Conservation (phyloP, 352 stramenopile genomes). For the Phytophthora hybrid region DNA sequence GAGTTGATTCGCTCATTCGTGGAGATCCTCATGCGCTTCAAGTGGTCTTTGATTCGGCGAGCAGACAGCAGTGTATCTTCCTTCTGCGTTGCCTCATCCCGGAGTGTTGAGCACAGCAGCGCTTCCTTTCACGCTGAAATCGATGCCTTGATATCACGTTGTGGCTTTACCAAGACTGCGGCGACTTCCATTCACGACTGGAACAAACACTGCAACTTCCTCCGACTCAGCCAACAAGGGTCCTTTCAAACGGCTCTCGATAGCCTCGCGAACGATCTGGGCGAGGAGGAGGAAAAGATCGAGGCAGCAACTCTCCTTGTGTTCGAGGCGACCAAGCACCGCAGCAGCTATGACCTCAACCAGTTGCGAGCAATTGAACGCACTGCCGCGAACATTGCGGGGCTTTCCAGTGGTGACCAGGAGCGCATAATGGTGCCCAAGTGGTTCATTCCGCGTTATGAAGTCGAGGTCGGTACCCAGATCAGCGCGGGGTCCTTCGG, state of each 20-base stretch:
- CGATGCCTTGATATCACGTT: slow-evolving; percentile 31
- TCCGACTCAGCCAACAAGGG: slow-evolving; percentile 25
- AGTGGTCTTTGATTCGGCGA: slow-evolving; percentile 22
- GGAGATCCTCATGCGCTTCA: slow-evolving; percentile 27
- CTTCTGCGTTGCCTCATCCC: slow-evolving; percentile 28
- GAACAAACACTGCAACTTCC: slow-evolving; percentile 27
- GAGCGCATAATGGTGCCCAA: slow-evolving; percentile 19
- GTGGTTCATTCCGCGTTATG: slow-evolving; percentile 41
- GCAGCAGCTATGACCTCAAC: slow-evolving; percentile 35
- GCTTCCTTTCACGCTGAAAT: slow-evolving; percentile 34
- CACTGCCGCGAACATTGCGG: slow-evolving; percentile 16
- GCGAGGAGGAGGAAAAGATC: slow-evolving; percentile 23
- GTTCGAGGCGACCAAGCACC: slow-evolving; percentile 41
- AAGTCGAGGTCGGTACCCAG: slow-evolving; percentile 31
- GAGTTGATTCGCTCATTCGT: slow-evolving; percentile 23
- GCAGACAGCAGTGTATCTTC: slow-evolving; percentile 19
- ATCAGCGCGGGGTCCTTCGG: slow-evolving; percentile 42
- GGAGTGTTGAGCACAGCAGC: slow-evolving; percentile 26
- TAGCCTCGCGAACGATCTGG: slow-evolving; percentile 12
- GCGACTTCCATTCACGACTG: slow-evolving; percentile 27
- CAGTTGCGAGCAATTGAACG: slow-evolving; percentile 28
- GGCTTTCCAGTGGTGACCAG: background rate
- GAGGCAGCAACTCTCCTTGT: slow-evolving; percentile 36
- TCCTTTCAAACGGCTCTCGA: slow-evolving; percentile 33
- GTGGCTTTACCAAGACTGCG: slow-evolving; percentile 22